Percentiles rank a stretch among this genome's conserved stretches.
These are phyloP conservation scores for Colletotrichum caudatum DNA, from an alignment of 2,329 filamentous ascomycete species.

Conservation along the genomic window DNA sequence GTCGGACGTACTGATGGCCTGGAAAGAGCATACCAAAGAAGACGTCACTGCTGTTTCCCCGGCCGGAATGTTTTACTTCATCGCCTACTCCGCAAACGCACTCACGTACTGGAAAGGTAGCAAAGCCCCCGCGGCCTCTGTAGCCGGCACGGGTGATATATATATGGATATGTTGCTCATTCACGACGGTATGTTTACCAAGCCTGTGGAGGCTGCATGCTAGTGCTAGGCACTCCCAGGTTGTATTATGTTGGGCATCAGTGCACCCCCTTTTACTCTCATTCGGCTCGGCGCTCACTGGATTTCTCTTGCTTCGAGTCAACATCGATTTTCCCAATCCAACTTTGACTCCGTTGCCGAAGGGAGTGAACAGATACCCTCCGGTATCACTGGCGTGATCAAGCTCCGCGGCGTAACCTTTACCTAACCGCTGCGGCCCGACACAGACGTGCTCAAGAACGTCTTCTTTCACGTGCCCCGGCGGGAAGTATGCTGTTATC, in stretches of 20 bases:
- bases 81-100: slow-evolving; percentile 75
- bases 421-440: slow-evolving; percentile 49
- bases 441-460: slow-evolving; percentile 56
- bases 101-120: slow-evolving; percentile 77
- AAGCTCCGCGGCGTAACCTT: slow-evolving; percentile 59
- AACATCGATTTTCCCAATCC: slow-evolving; percentile 66
- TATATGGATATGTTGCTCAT: slow-evolving; percentile 75
- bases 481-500: slow-evolving; percentile 65
- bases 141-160: slow-evolving; percentile 55
- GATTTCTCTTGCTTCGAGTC: slow-evolving; percentile 68
- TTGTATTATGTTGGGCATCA: slow-evolving; percentile 71
- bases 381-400: slow-evolving; percentile 59
- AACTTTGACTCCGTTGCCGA: slow-evolving; percentile 58
- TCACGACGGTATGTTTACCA: slow-evolving; percentile 62
- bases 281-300: slow-evolving; percentile 67
- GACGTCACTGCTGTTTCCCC: slow-evolving; percentile 67
- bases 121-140: slow-evolving; percentile 58
- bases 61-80: slow-evolving; percentile 73
- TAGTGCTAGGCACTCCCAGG: slow-evolving; percentile 53
- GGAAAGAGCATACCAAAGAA: slow-evolving; percentile 68
- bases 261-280: slow-evolving; percentile 74
- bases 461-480: slow-evolving; percentile 61
- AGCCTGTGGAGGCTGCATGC: slow-evolving; percentile 51
- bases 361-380: slow-evolving; percentile 56
- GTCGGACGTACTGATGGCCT: slow-evolving; percentile 61